Percentiles rank a stretch among this genome's conserved stretches.
Conservation (phyloP, 2,329 filamentous ascomycete genomes). For the Diaporthe sp. region DNA sequence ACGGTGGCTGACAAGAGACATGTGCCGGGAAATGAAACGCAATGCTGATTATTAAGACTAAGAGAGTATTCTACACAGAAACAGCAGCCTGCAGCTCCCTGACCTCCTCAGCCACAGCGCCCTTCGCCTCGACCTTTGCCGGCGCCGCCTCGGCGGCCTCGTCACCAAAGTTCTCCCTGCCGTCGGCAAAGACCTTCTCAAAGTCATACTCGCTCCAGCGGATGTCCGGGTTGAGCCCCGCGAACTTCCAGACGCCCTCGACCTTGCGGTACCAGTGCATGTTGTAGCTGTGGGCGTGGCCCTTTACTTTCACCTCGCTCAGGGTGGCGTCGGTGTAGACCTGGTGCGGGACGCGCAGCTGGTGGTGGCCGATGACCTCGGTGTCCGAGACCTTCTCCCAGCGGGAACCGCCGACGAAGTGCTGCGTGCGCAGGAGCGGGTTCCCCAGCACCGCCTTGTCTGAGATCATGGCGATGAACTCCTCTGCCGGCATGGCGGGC, state of each 20-base stretch:
- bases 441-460: slow-evolving; percentile 70
- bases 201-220: slow-evolving; percentile 71
- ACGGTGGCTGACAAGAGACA: not conserved
- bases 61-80: not conserved
- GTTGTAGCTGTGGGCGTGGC: slow-evolving; percentile 70
- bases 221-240: slow-evolving; percentile 67
- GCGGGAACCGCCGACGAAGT: slow-evolving; percentile 71
- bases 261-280: slow-evolving; percentile 70
- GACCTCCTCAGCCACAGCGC: not conserved
- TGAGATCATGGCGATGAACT: slow-evolving; percentile 73
- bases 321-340: slow-evolving; percentile 66
- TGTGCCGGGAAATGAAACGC: not conserved
- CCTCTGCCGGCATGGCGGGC: slow-evolving; percentile 71
- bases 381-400: slow-evolving; percentile 70
- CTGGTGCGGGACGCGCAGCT: slow-evolving; percentile 73
- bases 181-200: slow-evolving; percentile 64
- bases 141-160: slow-evolving; percentile 21
- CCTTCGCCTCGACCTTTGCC: slow-evolving; percentile 35
- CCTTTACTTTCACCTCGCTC: slow-evolving; percentile 65
- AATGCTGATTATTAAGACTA: not conserved
- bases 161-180: slow-evolving; percentile 53
- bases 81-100: slow-evolving; percentile 32
- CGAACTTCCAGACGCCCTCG: slow-evolving; percentile 72
- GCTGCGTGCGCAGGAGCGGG: slow-evolving; percentile 72
- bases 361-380: slow-evolving; percentile 71